phyloP scores from a whole-genome alignment of 495 filamentous ascomycete species.

The Podospora appendiculata region DNA sequence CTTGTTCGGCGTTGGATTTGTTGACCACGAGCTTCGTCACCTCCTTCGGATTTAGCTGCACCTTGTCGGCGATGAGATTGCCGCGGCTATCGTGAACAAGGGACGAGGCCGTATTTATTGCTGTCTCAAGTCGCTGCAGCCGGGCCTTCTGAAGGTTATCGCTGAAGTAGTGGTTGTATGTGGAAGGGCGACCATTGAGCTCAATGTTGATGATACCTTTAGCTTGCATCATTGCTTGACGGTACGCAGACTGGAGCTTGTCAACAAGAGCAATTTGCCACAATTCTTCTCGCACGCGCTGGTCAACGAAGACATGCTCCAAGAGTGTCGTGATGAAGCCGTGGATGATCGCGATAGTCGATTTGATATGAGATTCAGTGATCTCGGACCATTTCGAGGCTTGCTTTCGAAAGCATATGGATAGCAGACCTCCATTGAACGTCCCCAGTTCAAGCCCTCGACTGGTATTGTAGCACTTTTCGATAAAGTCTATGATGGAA shows the following conservation, averaged over 20 bases:
- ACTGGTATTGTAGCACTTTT: conserved; percentile 13
- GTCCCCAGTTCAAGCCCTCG: conserved; percentile 25
- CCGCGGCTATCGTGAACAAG: neutral
- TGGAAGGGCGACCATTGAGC: conserved; percentile 34
- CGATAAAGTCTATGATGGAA: conserved; percentile 21
- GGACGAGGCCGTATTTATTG: conserved; percentile 1
- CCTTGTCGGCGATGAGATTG: neutral
- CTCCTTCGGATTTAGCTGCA: neutral
- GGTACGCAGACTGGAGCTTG: conserved; percentile 35
- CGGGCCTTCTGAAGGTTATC: conserved; percentile 36
- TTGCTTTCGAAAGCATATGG: conserved; percentile 43
- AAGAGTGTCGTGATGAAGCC: conserved; percentile 37
- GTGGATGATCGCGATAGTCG: conserved; percentile 33
- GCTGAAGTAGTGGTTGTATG: conserved; percentile 48
- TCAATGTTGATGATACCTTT: conserved; percentile 44
- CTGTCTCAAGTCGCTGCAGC: conserved; percentile 14
- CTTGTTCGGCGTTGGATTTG: conserved; percentile 41
- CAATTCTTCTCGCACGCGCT: conserved; percentile 28
- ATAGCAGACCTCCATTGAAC: conserved; percentile 34
- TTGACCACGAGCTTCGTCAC: conserved; percentile 12
- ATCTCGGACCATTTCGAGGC: conserved; percentile 37
- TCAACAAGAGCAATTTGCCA: conserved; percentile 33
- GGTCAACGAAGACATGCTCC: conserved; percentile 28
- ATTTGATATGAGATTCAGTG: neutral
- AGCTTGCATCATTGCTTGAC: conserved; percentile 32